Evolutionary conservation across 1,284 basidiomycete genomes (phyloP).

Genomic region (Grifola frondosa): DNA sequence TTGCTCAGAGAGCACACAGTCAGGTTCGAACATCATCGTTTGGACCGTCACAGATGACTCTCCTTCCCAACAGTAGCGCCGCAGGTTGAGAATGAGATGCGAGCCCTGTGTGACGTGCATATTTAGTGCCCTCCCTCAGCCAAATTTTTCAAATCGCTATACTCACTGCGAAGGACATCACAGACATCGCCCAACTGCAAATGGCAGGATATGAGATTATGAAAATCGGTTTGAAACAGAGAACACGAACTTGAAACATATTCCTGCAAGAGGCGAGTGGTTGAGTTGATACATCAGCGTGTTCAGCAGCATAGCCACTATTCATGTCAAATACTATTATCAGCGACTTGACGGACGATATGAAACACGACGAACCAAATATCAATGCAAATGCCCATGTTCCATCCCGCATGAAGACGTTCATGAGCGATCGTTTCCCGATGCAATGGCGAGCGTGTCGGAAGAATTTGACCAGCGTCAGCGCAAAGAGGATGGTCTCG

Average conservation of each 20-base stretch:
- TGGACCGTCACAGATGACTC: too few species aligned
- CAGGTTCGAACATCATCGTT: too few species aligned
- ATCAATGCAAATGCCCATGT: constrained; percentile 31
- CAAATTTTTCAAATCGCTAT: neutral
- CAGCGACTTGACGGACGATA: neutral
- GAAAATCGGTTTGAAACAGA: neutral
- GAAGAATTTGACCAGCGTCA: constrained; percentile 26
- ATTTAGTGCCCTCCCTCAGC: neutral
- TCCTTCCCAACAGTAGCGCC: too few species aligned
- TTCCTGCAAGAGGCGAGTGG: constrained; percentile 6
- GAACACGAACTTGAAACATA: constrained; percentile 22
- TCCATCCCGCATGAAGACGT: constrained; percentile 27
- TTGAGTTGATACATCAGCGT: constrained; percentile 10
- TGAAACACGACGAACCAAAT: constrained; percentile 23
- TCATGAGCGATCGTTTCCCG: constrained; percentile 26
- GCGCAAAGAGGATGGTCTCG: constrained; percentile 26
- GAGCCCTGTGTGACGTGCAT: constrained; percentile 20
- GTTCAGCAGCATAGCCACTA: constrained; percentile 12
- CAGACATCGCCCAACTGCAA: constrained; percentile 27
- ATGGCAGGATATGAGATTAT: neutral
- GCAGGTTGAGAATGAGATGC: constrained; percentile 23
- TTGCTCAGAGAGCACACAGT: too few species aligned
- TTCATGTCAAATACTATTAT: neutral
- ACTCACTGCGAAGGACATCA: constrained; percentile 27
- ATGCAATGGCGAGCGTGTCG: constrained; percentile 21